phyloP scores from a whole-genome alignment of 768 basidiomycete species.

The Russula emetica region DNA sequence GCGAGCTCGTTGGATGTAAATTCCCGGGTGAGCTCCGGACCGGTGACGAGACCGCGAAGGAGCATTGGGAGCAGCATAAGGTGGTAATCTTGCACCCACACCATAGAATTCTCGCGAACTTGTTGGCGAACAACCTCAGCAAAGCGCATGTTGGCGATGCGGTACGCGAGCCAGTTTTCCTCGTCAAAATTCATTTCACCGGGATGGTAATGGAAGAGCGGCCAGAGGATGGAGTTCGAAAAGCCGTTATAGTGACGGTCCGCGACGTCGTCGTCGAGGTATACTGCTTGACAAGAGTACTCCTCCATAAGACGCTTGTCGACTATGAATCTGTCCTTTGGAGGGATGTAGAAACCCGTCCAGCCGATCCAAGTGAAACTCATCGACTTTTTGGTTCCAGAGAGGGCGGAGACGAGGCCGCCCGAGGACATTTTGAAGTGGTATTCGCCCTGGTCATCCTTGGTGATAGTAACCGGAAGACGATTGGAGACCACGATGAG shows the following conservation, averaged over 20 bases:
- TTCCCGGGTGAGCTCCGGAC: constrained; percentile 51
- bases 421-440: constrained; percentile 99
- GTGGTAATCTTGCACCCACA: constrained; percentile 99
- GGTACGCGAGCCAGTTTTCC: constrained; percentile 96
- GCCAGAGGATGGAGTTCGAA: constrained; percentile 99
- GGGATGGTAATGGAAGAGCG: constrained; percentile 98
- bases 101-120: constrained; percentile 83
- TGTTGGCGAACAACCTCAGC: constrained; percentile 83
- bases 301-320: constrained; percentile 91
- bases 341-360: constrained; percentile 92
- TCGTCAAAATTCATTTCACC: constrained; percentile 99
- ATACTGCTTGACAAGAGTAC: constrained; percentile 96
- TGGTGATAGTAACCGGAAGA: constrained; percentile 91
- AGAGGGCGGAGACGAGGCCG: constrained; percentile 93
- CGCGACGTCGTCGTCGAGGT: constrained; percentile 97
- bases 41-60: constrained; percentile 83
- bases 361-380: constrained; percentile 98
- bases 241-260: constrained; percentile 98
- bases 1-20: constrained; percentile 58
- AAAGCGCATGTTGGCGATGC: constrained; percentile 93
- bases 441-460: constrained; percentile 88
- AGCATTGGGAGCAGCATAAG: constrained; percentile 97
- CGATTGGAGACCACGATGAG: constrained; percentile 96
- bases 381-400: constrained; percentile 97
- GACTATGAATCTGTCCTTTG: constrained; percentile 85